These are phyloP conservation scores for Bipolaris cookei DNA, from an alignment of 2,329 filamentous ascomycete genomes.

Conservation along the genomic window DNA sequence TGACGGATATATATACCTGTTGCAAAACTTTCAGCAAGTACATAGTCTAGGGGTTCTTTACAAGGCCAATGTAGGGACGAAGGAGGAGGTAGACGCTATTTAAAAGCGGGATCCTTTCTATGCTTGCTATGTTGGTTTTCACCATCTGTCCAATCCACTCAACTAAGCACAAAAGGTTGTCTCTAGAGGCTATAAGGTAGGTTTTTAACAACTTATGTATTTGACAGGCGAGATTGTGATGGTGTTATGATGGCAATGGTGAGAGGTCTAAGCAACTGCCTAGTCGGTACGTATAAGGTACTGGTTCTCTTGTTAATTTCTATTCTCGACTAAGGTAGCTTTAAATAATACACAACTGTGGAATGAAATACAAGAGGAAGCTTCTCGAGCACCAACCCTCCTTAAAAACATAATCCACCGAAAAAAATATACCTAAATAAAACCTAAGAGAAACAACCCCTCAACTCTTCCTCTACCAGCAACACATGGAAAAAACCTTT, in stretches of 20 bases:
- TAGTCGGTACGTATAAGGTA: constrained; percentile 10
- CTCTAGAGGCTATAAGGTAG: constrained; percentile 21
- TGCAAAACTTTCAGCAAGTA: constrained; percentile 13
- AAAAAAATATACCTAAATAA: no score
- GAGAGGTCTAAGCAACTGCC: constrained; percentile 19
- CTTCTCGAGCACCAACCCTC: no score
- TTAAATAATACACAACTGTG: not conserved
- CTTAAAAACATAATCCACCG: no score
- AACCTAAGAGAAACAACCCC: no score
- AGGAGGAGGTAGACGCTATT: constrained; percentile 7
- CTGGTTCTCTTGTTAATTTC: not conserved
- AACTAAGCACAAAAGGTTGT: constrained; percentile 14
- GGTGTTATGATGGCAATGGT: constrained; percentile 16
- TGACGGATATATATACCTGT: constrained; percentile 11
- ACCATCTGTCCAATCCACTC: constrained; percentile 15
- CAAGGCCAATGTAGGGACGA: constrained; percentile 3
- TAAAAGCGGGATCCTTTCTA: constrained; percentile 11
- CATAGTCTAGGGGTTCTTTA: not conserved
- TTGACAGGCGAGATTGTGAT: constrained; percentile 17
- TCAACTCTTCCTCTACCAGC: no score
- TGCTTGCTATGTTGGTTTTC: constrained; percentile 16
- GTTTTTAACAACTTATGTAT: constrained; percentile 20
- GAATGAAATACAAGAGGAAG: no score
- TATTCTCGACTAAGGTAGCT: not conserved
- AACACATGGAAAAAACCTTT: no score